Conservation (phyloP, 208 protist species). For the Phytomonas serpens region DNA sequence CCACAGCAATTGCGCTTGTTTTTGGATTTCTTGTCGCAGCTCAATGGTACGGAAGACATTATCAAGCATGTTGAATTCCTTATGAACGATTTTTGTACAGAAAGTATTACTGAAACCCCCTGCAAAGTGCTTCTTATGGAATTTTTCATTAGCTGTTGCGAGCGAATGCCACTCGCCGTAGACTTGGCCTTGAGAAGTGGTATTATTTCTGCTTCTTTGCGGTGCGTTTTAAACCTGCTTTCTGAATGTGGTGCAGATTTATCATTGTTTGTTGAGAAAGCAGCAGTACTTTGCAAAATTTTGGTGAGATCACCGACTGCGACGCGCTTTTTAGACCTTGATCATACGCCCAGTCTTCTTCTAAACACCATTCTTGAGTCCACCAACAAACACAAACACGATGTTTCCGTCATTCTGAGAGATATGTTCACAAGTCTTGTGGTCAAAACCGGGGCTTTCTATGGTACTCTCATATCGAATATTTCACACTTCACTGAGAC, state of each 20-base stretch:
- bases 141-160: slow-evolving; percentile 32
- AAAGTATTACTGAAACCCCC: not conserved
- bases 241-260: slow-evolving; percentile 6
- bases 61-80: slow-evolving; percentile 18
- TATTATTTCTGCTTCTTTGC: slow-evolving; percentile 18
- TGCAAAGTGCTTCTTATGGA: slow-evolving; percentile 17
- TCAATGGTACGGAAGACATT: slow-evolving; percentile 16
- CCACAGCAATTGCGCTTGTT: slow-evolving; percentile 22
- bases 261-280: slow-evolving; percentile 24
- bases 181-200: slow-evolving; percentile 13
- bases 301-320: slow-evolving; percentile 17
- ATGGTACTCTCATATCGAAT: slow-evolving; percentile 24
- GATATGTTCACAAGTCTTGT: slow-evolving; percentile 34
- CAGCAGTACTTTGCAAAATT: slow-evolving; percentile 31
- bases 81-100: slow-evolving; percentile 9
- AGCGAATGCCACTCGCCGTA: slow-evolving; percentile 16
- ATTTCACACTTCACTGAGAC: slow-evolving; percentile 24
- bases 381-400: not conserved
- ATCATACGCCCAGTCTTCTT: slow-evolving; percentile 7
- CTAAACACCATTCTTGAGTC: not conserved
- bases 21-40: slow-evolving; percentile 16
- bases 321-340: slow-evolving; percentile 11
- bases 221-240: slow-evolving; percentile 14
- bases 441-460: slow-evolving; percentile 34
- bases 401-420: slow-evolving; percentile 25